phyloP scores from a whole-genome alignment of 257 asterid species.

The Ilex asprella region DNA sequence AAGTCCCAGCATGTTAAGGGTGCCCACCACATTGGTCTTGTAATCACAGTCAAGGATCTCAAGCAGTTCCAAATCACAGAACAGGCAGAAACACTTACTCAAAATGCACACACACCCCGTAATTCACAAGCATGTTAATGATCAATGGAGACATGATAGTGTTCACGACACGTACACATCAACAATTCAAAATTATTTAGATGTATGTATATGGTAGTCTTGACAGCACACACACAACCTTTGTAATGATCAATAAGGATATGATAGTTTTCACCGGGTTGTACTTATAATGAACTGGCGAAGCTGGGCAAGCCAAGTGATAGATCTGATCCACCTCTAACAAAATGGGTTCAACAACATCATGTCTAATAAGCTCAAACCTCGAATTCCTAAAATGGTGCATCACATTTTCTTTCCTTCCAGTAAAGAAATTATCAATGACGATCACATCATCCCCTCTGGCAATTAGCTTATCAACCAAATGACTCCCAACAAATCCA shows the following conservation, averaged over 20 bases:
- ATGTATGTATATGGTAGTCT: too few species aligned
- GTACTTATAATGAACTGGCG: constrained; percentile 66
- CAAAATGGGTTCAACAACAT: constrained; percentile 69
- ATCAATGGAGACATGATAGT: too few species aligned
- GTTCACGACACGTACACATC: too few species aligned
- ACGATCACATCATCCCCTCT: constrained; percentile 77
- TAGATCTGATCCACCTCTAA: constrained; percentile 80
- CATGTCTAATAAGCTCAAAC: constrained; percentile 73
- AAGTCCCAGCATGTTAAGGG: constrained; percentile 23
- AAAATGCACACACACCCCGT: too few species aligned
- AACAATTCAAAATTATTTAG: too few species aligned
- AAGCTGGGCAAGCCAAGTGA: constrained; percentile 77
- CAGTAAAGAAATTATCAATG: constrained; percentile 69
- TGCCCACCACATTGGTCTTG: constrained; percentile 23
- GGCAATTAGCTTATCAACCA: constrained; percentile 64
- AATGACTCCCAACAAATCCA: constrained; percentile 76
- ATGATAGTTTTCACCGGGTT: constrained; percentile 75
- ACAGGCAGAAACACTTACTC: too few species aligned
- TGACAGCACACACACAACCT: background rate
- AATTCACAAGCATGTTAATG: too few species aligned
- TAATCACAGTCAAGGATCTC: constrained; percentile 13
- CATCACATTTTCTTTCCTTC: constrained; percentile 66
- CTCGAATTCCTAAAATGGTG: constrained; percentile 67
- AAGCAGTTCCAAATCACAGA: background rate
- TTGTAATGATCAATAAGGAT: constrained; percentile 30